Evolutionary conservation across 352 stramenopile species (phyloP), one percentile per base, ranked within the genome.

Genomic region (Peronospora tabacina): DNA sequence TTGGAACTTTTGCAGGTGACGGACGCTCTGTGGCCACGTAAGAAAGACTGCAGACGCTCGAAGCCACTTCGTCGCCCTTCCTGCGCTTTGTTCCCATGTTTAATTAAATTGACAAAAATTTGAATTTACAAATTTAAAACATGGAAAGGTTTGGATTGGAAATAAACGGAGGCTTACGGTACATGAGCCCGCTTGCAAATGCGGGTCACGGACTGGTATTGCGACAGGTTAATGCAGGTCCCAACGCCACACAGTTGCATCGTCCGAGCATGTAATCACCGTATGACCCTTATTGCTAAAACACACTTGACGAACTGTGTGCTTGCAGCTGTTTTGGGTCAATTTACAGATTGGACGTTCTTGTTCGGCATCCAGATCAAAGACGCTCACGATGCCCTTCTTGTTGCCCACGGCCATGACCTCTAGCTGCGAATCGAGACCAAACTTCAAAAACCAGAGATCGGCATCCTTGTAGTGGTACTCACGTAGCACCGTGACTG

Each of bases 401-500:
- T 86, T 86, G 63, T 88, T 92, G 57, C 81, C 81, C 34, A 87
- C 76, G 0, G 78, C 81, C 58, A 92, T 70, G 26, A 90, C 67
- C 48, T 88, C 75, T 29, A 87, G 71, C 41, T 82, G 68, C 53
- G 75, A 68, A 56, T 88, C 76, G 19, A 90, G 66, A 0, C 75
- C 83, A 36, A 92, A 90, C 51, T 88, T 87, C 67, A 95, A 76
- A 55, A 90, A 95, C 84, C 84, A 95, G 44, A 95, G 48, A 33
- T 91, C 67, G 0, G 75, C 75, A 50, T 94, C 73, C 57, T 87
- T 85, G 63, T 88, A 82, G 40, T 83, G 66, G 58, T 88, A 91
- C 63, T 95, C 76, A 24, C 68, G 72, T 39, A 94, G 62, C 29
- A 94, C 76, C 6, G 75, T 92, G 11, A 91, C 76, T 3, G 75